Evolutionary conservation across 306 rosid genomes (phyloP).

Genomic region (Sindora glabra): DNA sequence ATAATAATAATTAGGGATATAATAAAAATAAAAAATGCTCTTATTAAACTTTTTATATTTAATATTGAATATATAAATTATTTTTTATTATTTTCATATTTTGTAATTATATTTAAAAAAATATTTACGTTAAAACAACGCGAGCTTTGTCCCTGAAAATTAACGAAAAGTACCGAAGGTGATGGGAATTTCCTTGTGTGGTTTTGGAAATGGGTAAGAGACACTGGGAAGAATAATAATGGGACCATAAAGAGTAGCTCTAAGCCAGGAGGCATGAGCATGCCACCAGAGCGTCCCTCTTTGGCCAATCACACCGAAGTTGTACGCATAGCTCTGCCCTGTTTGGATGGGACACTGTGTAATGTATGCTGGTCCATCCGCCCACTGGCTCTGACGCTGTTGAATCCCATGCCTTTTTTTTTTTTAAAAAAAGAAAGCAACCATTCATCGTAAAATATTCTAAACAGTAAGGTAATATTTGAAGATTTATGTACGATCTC

Average conservation of each 20-base stretch:
- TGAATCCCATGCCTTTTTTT: slow-evolving; percentile 25
- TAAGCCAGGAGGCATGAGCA: slow-evolving; percentile 22
- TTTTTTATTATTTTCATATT: too few species aligned
- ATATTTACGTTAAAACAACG: too few species aligned
- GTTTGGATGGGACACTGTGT: slow-evolving; percentile 27
- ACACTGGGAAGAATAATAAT: slow-evolving; percentile 20
- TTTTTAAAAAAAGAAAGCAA: too few species aligned
- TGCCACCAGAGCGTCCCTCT: slow-evolving; percentile 21
- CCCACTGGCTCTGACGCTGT: slow-evolving; percentile 21
- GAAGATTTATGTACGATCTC: neutral
- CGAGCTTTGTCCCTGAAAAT: too few species aligned
- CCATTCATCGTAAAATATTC: too few species aligned
- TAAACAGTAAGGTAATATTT: too few species aligned
- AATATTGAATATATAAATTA: too few species aligned
- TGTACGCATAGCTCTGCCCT: slow-evolving; percentile 20
- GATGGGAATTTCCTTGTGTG: slow-evolving; percentile 21
- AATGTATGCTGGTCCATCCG: slow-evolving; percentile 25
- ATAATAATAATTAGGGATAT: too few species aligned
- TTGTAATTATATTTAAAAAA: too few species aligned
- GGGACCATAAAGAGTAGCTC: slow-evolving; percentile 24
- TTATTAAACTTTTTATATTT: too few species aligned
- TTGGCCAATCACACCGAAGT: slow-evolving; percentile 8
- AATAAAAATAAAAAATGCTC: too few species aligned
- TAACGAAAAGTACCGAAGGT: too few species aligned
- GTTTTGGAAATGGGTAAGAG: slow-evolving; percentile 19